These are phyloP conservation scores for Leucaena leucocephala DNA, from an alignment of 306 rosid genomes.

Conservation along the genomic window DNA sequence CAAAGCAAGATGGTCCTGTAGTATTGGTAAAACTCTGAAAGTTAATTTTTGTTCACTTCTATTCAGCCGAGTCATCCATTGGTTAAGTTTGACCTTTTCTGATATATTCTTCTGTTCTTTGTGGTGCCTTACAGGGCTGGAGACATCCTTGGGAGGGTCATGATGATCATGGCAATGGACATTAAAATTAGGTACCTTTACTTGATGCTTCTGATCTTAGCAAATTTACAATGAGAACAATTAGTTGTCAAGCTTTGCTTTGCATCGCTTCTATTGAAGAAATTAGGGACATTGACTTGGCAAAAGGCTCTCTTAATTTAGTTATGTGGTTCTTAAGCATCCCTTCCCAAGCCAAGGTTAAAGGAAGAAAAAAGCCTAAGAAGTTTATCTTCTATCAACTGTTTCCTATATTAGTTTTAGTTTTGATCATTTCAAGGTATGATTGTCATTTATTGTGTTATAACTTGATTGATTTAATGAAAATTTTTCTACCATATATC, in stretches of 20 bases:
- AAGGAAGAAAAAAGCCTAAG: background rate
- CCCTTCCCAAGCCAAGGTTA: background rate
- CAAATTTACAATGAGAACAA: background rate
- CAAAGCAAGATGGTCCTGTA: slow-evolving; percentile 96
- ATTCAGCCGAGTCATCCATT: background rate
- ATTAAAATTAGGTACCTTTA: slow-evolving; percentile 52
- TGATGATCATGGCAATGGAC: slow-evolving; percentile 60
- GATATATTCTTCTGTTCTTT: background rate
- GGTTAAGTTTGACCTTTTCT: background rate
- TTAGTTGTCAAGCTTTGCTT: background rate
- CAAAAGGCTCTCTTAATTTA: background rate
- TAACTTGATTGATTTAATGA: background rate
- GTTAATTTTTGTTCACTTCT: background rate
- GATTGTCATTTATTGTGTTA: background rate
- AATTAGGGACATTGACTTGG: background rate
- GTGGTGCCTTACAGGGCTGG: slow-evolving; percentile 68
- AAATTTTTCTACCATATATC: background rate
- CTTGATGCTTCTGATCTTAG: background rate
- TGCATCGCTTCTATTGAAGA: background rate
- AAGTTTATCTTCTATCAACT: background rate
- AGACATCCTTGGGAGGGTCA: slow-evolving; percentile 99
- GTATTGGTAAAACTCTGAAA: slow-evolving; percentile 69
- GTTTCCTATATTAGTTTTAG: background rate
- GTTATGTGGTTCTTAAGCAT: background rate
- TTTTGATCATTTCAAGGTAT: background rate